These are phyloP conservation scores for Pelargonium citronellum DNA, from an alignment of 441 rosid species.

Conservation along the genomic window DNA sequence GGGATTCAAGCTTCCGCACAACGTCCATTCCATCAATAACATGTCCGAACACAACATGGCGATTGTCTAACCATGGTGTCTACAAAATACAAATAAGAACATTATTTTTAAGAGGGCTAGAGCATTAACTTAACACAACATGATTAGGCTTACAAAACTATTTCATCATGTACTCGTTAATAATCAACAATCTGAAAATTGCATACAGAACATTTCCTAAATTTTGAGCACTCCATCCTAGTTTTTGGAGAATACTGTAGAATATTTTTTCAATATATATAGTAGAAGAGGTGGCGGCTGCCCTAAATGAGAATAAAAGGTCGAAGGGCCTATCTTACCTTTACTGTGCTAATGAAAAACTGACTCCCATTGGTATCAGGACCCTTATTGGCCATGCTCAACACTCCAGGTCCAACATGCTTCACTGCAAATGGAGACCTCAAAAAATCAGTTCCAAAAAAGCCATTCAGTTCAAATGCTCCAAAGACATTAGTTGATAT, in stretches of 20 bases:
- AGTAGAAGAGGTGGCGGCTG: too few species aligned
- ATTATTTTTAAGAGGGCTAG: not conserved
- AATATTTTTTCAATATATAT: not conserved
- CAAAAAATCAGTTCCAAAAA: not conserved
- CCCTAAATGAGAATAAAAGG: constrained; percentile 17
- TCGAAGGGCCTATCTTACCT: constrained; percentile 35
- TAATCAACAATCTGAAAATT: too few species aligned
- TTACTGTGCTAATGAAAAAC: constrained; percentile 61
- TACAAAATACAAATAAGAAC: constrained; percentile 20
- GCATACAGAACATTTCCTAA: too few species aligned
- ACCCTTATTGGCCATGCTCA: constrained; percentile 77
- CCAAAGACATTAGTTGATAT: not conserved
- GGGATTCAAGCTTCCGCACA: constrained; percentile 46
- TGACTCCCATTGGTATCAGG: constrained; percentile 70
- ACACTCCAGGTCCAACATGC: constrained; percentile 57
- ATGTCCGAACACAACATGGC: constrained; percentile 64
- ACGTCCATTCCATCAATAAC: constrained; percentile 56
- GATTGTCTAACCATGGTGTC: constrained; percentile 66
- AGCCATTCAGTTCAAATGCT: not conserved
- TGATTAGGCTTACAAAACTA: not conserved
- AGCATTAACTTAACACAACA: not conserved
- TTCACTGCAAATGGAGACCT: constrained; percentile 40
- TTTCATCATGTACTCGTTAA: not conserved
- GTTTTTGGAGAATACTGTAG: too few species aligned
- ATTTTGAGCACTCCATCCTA: too few species aligned